Evolutionary conservation across 139 green algal genomes (phyloP).

Genomic region (Ettlia oleoabundans): DNA sequence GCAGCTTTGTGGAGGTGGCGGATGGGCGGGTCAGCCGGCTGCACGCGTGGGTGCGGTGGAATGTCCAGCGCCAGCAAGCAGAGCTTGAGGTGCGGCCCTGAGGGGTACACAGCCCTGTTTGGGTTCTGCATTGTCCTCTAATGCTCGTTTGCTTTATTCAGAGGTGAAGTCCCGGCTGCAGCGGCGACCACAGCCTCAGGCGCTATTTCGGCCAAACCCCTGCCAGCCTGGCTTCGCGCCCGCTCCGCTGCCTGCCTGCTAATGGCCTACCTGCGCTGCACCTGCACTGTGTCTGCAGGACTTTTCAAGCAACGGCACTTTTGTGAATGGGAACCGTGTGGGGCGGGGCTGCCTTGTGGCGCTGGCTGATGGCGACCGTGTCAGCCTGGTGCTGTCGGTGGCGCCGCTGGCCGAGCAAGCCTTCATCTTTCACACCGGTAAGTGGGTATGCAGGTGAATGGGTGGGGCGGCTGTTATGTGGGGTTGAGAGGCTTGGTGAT

Average conservation of each 20-base stretch:
- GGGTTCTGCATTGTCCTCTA: too few species aligned
- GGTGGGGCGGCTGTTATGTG: not conserved
- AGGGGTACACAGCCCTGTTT: too few species aligned
- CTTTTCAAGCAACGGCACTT: constrained; percentile 72
- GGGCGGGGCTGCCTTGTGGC: constrained; percentile 10
- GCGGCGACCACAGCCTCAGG: too few species aligned
- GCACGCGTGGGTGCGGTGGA: constrained; percentile 60
- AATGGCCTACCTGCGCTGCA: too few species aligned
- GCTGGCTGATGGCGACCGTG: constrained; percentile 56
- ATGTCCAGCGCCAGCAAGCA: not conserved
- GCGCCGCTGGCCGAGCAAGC: constrained; percentile 67
- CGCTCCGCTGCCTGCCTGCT: not conserved
- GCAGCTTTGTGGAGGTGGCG: constrained; percentile 54
- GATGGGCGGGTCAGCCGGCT: constrained; percentile 69
- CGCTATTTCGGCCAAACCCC: not conserved
- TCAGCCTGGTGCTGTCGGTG: constrained; percentile 70
- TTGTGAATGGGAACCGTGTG: constrained; percentile 58
- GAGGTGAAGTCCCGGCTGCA: too few species aligned
- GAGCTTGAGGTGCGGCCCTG: constrained; percentile 36
- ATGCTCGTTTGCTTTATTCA: too few species aligned
- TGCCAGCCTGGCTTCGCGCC: not conserved
- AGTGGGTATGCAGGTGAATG: not conserved
- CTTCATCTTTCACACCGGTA: constrained; percentile 22
- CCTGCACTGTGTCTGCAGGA: constrained; percentile 64
- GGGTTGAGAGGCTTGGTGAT: not conserved